A percentile compares a stretch with the other conserved stretches of the same genome.
phyloP scores from a whole-genome alignment of 371 early-diverging fungal species.

The Mortierella sp. region DNA sequence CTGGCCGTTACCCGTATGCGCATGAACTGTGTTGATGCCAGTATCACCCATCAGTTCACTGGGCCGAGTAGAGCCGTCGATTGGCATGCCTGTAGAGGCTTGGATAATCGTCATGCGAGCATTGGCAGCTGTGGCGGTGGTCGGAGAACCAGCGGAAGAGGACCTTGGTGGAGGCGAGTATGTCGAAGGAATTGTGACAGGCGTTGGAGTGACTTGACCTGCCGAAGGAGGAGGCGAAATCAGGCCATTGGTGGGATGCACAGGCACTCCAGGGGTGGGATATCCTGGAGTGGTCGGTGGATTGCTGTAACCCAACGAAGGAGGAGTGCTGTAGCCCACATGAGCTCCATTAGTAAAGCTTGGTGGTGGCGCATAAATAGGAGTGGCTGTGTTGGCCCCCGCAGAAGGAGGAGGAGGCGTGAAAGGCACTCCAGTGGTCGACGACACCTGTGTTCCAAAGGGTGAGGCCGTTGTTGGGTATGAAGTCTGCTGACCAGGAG shows the following conservation, averaged over 20 bases:
- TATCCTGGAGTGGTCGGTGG: slow-evolving; percentile 8
- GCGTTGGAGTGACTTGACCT: not conserved
- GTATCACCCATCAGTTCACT: slow-evolving; percentile 32
- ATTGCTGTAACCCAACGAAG: slow-evolving; percentile 7
- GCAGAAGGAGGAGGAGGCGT: slow-evolving; percentile 27
- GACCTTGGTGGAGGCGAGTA: slow-evolving; percentile 38
- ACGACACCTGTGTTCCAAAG: slow-evolving; percentile 4
- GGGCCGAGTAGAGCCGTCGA: slow-evolving; percentile 39
- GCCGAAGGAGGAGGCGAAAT: slow-evolving; percentile 31
- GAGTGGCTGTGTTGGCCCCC: not conserved
- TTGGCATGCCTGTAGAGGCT: slow-evolving; percentile 12
- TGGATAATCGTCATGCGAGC: slow-evolving; percentile 18
- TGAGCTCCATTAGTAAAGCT: slow-evolving; percentile 17
- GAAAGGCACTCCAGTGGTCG: slow-evolving; percentile 10
- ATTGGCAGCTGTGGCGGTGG: slow-evolving; percentile 1
- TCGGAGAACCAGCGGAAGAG: slow-evolving; percentile 7
- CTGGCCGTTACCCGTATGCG: slow-evolving; percentile 15
- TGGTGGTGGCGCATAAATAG: slow-evolving; percentile 40
- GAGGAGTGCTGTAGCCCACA: slow-evolving; percentile 17
- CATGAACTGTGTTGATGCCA: slow-evolving; percentile 8
- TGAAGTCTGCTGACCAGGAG: slow-evolving; percentile 24
- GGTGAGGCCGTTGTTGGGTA: slow-evolving; percentile 12
- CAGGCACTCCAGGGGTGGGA: not conserved
- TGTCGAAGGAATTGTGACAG: not conserved
- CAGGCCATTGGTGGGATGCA: slow-evolving; percentile 11